Conservation (phyloP, 208 protist species). For the Leishmania arabica region DNA sequence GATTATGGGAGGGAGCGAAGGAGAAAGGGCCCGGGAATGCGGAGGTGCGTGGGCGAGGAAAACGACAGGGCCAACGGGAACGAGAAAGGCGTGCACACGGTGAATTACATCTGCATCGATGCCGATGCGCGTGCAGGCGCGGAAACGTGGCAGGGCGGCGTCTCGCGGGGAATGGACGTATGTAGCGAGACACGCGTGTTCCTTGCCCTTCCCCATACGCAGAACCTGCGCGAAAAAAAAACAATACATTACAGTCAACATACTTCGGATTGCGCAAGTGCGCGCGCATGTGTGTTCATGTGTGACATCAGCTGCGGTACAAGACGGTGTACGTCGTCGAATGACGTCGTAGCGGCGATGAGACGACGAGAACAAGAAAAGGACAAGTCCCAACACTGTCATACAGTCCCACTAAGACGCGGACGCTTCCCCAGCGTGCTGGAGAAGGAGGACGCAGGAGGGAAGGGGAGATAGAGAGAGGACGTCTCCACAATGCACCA, state of each 20-base stretch:
- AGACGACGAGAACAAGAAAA: not conserved
- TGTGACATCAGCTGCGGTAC: not conserved
- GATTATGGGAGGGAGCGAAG: not conserved
- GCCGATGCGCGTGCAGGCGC: not conserved
- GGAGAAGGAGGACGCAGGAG: not conserved
- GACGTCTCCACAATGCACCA: not conserved
- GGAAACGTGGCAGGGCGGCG: not conserved
- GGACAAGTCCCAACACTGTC: not conserved
- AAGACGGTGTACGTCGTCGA: not conserved
- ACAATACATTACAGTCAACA: not conserved
- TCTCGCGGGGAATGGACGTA: not conserved
- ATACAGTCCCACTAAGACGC: not conserved
- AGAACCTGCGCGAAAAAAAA: not conserved
- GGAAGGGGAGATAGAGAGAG: not conserved
- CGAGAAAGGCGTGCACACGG: not conserved
- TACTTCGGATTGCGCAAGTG: not conserved
- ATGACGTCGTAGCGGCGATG: not conserved
- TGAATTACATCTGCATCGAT: not conserved
- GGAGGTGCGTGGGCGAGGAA: not conserved
- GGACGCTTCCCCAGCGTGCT: not conserved
- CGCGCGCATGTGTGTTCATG: not conserved
- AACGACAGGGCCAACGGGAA: not conserved
- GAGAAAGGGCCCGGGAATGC: not conserved
- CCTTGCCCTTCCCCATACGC: not conserved
- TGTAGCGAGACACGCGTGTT: not conserved